A percentile compares a stretch with the other conserved stretches of the same genome.
Conservation (phyloP, 345 rosid genomes). For the Turritis glabra region DNA sequence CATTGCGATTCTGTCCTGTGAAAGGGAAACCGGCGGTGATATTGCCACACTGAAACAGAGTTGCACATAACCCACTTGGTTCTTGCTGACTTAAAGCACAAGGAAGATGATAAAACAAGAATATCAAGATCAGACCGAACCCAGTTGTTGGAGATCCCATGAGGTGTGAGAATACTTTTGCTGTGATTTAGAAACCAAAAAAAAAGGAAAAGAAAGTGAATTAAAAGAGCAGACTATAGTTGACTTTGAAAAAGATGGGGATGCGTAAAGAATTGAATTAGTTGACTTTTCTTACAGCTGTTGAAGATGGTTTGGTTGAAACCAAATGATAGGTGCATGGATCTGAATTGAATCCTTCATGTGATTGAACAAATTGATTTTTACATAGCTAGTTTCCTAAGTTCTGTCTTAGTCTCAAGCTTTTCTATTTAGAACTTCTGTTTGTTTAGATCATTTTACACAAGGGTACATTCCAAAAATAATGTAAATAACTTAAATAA, state of each 20-base stretch:
- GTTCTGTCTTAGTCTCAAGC: not conserved
- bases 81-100: slow-evolving; percentile 2
- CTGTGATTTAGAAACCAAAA: not conserved
- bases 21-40: slow-evolving; percentile 44
- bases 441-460: not conserved
- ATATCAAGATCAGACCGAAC: slow-evolving; percentile 1
- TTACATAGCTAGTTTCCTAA: not conserved
- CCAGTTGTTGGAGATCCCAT: not conserved
- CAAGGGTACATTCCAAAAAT: not conserved
- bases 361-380: not conserved
- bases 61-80: not conserved
- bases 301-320: not conserved
- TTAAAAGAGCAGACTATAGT: not conserved
- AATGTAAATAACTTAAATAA: too few species aligned
- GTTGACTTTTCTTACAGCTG: not conserved
- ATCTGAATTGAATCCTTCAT: not conserved
- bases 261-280: not conserved
- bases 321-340: not conserved
- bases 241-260: slow-evolving; percentile 15
- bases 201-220: not conserved
- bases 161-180: not conserved
- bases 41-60: slow-evolving; percentile 35
- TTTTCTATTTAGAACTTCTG: not conserved
- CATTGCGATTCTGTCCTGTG: slow-evolving; percentile 16
- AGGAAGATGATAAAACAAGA: slow-evolving; percentile 23